Percentiles rank a stretch among this genome's conserved stretches.
Conservation (phyloP, 805 yeast genomes). For the Candida golubevii region DNA sequence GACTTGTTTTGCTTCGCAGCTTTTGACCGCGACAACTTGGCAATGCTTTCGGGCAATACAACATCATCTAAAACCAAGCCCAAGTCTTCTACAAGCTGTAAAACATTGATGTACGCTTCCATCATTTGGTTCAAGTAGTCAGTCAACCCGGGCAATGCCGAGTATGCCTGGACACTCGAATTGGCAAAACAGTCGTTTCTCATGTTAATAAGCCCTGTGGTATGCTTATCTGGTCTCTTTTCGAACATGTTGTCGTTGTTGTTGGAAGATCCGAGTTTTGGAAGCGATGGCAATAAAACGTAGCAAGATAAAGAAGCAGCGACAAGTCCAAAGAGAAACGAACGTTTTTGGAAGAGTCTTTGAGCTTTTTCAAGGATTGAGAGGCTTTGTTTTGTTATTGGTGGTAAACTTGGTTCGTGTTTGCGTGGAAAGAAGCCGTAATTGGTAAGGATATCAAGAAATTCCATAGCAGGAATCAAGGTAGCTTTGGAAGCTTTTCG, state of each 20-base stretch:
- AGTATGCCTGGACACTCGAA: conserved; percentile 76
- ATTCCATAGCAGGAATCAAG: conserved; percentile 6
- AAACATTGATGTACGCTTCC: conserved; percentile 22
- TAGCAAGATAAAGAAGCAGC: conserved; percentile 9
- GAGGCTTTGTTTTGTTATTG: not conserved
- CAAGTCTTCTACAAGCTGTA: conserved; percentile 12
- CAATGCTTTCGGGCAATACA: conserved; percentile 16
- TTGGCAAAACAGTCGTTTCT: conserved; percentile 93
- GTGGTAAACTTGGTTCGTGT: not conserved
- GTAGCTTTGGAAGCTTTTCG: not conserved
- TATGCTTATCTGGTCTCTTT: conserved; percentile 63
- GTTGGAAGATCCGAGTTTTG: not conserved
- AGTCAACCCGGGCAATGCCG: conserved; percentile 56
- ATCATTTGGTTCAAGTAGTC: conserved; percentile 48
- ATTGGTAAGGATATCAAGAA: conserved; percentile 7
- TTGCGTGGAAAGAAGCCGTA: conserved; percentile 3
- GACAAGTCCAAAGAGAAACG: not conserved
- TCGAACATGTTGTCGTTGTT: conserved; percentile 31
- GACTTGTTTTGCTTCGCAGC: conserved; percentile 6
- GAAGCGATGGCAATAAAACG: conserved; percentile 13
- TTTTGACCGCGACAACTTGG: conserved; percentile 13
- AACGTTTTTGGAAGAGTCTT: not conserved
- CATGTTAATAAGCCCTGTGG: conserved; percentile 79
- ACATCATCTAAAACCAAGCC: conserved; percentile 12
- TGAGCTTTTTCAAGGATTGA: not conserved